Conservation (phyloP, 306 rosid genomes). For the Crataegus laevigata region DNA sequence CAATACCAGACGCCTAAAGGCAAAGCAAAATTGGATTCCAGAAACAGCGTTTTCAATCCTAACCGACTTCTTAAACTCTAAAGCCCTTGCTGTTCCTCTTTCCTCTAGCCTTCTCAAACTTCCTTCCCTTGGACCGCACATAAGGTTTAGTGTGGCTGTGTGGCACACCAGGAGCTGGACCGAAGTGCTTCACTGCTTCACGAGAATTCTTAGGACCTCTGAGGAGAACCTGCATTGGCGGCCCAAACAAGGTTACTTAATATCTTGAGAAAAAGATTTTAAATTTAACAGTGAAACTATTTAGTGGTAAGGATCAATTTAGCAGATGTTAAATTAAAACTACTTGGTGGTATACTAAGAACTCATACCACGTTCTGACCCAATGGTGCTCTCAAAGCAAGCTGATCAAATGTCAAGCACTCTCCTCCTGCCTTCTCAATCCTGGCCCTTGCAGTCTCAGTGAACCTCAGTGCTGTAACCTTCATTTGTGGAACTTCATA, state of each 20-base stretch:
- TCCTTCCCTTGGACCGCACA: conserved; percentile 42
- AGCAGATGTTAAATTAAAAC: background rate
- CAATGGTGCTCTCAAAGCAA: conserved; percentile 54
- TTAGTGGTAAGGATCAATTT: background rate
- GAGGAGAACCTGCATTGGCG: conserved; percentile 40
- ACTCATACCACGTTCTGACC: conserved; percentile 48
- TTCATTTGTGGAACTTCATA: conserved; percentile 44
- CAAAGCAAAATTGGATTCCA: conserved; percentile 18
- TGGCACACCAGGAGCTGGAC: conserved; percentile 66
- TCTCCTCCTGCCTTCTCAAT: conserved; percentile 68
- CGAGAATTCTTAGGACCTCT: conserved; percentile 61
- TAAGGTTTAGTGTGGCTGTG: conserved; percentile 61
- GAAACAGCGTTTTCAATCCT: conserved; percentile 6
- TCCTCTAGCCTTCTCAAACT: conserved; percentile 53
- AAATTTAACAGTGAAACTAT: background rate
- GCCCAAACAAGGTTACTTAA: conserved; percentile 5
- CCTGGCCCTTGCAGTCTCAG: conserved; percentile 62
- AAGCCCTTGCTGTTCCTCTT: conserved; percentile 56
- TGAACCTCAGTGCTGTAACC: conserved; percentile 58
- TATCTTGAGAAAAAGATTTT: background rate
- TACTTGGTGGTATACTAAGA: background rate
- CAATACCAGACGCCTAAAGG: background rate
- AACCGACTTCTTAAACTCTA: conserved; percentile 35
- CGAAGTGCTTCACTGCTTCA: conserved; percentile 64
- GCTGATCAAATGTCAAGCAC: conserved; percentile 51